Evolutionary conservation across 2,329 filamentous ascomycete species (phyloP).

Genomic region (Fusarium coicis): DNA sequence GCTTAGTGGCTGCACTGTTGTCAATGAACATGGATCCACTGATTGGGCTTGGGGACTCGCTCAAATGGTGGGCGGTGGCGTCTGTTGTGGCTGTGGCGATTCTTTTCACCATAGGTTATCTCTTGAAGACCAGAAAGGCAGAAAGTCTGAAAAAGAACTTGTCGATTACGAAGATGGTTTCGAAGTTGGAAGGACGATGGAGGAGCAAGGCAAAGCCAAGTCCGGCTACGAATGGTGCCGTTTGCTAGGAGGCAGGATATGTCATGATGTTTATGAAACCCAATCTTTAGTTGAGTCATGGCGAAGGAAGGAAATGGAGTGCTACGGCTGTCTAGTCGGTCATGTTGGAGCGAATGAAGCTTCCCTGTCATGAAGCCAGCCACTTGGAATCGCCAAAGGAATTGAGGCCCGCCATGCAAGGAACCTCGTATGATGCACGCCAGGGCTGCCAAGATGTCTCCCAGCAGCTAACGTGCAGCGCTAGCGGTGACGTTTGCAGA

Average conservation of each 20-base stretch:
- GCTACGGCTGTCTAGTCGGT: background rate
- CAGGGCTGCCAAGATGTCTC: rapidly evolving
- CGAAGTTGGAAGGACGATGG: background rate
- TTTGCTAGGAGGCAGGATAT: rapidly evolving
- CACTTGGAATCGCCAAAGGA: rapidly evolving
- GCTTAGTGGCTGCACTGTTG: background rate
- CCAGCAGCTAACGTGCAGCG: background rate
- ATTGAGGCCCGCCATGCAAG: background rate
- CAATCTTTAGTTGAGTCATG: rapidly evolving
- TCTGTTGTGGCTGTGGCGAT: background rate
- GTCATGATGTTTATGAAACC: background rate
- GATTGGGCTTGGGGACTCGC: background rate
- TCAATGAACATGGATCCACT: background rate
- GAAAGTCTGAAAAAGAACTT: background rate
- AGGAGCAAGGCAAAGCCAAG: background rate
- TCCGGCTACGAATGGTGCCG: background rate
- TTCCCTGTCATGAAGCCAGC: background rate
- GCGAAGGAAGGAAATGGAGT: background rate
- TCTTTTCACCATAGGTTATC: background rate
- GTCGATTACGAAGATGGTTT: background rate
- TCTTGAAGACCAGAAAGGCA: background rate
- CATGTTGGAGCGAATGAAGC: no score
- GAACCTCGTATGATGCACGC: background rate
- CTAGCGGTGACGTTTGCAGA: background rate
- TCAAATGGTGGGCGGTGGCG: background rate